Percentiles rank a stretch among this genome's conserved stretches.
Conservation (phyloP, 2,329 filamentous ascomycete genomes). For the Ophiocordyceps camponoti-saundersi region DNA sequence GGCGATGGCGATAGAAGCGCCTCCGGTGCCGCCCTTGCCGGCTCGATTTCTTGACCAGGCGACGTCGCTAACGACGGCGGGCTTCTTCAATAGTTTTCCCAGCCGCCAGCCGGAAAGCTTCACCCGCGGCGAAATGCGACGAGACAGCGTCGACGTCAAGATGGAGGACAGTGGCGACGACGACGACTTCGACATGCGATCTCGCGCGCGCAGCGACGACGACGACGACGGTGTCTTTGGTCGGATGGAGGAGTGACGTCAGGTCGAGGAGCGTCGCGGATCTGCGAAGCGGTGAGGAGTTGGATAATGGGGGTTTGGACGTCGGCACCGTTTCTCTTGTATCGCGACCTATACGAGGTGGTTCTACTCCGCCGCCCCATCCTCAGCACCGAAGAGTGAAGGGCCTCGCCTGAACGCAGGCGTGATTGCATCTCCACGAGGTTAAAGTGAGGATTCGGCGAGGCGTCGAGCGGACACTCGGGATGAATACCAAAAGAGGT, state of each 20-base stretch:
- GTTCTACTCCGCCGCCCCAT: conserved; percentile 44
- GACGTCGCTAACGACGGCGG: conserved; percentile 36
- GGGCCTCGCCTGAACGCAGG: conserved; percentile 17
- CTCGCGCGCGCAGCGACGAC: conserved; percentile 57
- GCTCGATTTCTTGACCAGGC: conserved; percentile 56
- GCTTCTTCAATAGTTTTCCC: conserved; percentile 47
- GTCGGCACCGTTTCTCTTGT: conserved; percentile 27
- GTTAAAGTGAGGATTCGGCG: conserved; percentile 51
- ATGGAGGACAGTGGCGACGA: conserved; percentile 57
- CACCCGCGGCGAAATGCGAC: conserved; percentile 39
- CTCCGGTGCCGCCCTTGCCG: conserved; percentile 76
- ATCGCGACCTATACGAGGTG: conserved; percentile 30
- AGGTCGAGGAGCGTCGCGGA: conserved; percentile 8
- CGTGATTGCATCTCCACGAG: conserved; percentile 40
- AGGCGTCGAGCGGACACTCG: conserved; percentile 45
- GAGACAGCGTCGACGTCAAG: conserved; percentile 40
- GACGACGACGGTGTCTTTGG: conserved; percentile 95
- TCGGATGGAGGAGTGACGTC: conserved; percentile 72
- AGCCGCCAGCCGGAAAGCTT: conserved; percentile 47
- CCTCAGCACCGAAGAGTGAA: conserved; percentile 55
- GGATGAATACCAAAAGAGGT: conserved; percentile 16
- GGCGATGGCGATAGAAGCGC: conserved; percentile 53
- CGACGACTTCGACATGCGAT: conserved; percentile 45
- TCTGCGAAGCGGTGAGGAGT: not conserved
- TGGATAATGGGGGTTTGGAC: not conserved